Evolutionary conservation across 306 rosid genomes (phyloP), one percentile per base, ranked within the genome.

Genomic region (Rubus idaeus): DNA sequence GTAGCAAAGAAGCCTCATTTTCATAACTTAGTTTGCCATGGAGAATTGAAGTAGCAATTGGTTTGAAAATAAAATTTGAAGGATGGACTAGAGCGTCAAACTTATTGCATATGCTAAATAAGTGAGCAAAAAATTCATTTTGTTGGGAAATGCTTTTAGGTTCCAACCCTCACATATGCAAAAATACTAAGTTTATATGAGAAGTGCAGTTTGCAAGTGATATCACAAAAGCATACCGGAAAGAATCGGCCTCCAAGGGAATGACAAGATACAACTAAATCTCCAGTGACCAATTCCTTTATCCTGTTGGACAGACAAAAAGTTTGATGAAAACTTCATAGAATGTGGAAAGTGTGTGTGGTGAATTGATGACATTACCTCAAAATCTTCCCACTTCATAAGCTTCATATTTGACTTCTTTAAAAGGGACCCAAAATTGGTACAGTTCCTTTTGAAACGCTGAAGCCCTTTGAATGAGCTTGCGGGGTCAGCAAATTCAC

Each of bases 201-300:
- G 39, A 16, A 1, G 39, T 64, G 69, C 39, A 8, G 10, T 56
- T 20, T 21, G 10, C 16, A 2, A 21, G 8, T 66, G 71, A 66
- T 18, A 40, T 14, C 5, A 40, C 21, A 76, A 57, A 75, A 66
- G 65, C 69, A 9, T 89, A 91, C 98, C 98, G 71, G 98, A 94
- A 65, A 94, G 97, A 87, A 94, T 92, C 4, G 98, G 97, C 81
- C 88, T 90, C 98, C 98, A 92, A 66, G 98, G 98, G 84, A 94
- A 91, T 55, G 93, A 80, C 79, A 94, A 78, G 75, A 87, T 68
- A 68, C 97, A 94, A 50, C 90, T 91, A 78, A 94, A 94, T 76
- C 89, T 75, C 97, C 97, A 91, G 75, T 91, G 97, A 44, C 97
- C 96, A 64, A 94, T 84, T 79, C 92, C 92, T 80, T 88, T 91